Evolutionary conservation across 192 early-diverging fungal genomes (phyloP).

Genomic region (Coemansia interrupta): DNA sequence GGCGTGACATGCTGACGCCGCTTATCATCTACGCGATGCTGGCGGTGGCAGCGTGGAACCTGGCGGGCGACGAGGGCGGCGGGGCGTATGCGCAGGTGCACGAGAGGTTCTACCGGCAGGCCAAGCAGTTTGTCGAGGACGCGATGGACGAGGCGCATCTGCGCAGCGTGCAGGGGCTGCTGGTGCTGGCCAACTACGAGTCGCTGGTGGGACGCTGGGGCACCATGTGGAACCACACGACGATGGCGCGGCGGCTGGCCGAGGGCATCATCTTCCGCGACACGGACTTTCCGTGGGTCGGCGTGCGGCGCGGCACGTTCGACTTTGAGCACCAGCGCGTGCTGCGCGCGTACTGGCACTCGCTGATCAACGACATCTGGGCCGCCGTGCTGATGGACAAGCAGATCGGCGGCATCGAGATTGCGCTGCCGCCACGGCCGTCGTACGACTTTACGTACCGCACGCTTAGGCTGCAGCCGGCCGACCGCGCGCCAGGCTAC

Average conservation of each 20-base stretch:
- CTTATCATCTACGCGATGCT: slow-evolving; percentile 51
- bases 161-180: slow-evolving; percentile 48
- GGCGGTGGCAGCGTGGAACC: slow-evolving; percentile 46
- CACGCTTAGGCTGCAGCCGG: slow-evolving; percentile 16
- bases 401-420: slow-evolving; percentile 42
- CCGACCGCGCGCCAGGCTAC: slow-evolving; percentile 31
- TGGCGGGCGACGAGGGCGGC: slow-evolving; percentile 34
- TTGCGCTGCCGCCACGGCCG: slow-evolving; percentile 35
- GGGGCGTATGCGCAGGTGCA: slow-evolving; percentile 30
- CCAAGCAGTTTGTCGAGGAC: slow-evolving; percentile 49
- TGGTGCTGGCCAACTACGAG: slow-evolving; percentile 53
- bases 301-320: slow-evolving; percentile 34
- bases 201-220: slow-evolving; percentile 50
- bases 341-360: slow-evolving; percentile 53
- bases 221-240: slow-evolving; percentile 55
- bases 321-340: slow-evolving; percentile 53
- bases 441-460: slow-evolving; percentile 48
- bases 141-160: slow-evolving; percentile 51
- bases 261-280: slow-evolving; percentile 47
- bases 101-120: slow-evolving; percentile 40
- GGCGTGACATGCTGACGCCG: slow-evolving; percentile 50
- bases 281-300: slow-evolving; percentile 49
- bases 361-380: slow-evolving; percentile 52
- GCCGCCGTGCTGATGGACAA: slow-evolving; percentile 51
- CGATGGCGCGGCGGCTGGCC: slow-evolving; percentile 45